phyloP scores from a whole-genome alignment of 495 filamentous ascomycete species.

The Xylaria longipes region DNA sequence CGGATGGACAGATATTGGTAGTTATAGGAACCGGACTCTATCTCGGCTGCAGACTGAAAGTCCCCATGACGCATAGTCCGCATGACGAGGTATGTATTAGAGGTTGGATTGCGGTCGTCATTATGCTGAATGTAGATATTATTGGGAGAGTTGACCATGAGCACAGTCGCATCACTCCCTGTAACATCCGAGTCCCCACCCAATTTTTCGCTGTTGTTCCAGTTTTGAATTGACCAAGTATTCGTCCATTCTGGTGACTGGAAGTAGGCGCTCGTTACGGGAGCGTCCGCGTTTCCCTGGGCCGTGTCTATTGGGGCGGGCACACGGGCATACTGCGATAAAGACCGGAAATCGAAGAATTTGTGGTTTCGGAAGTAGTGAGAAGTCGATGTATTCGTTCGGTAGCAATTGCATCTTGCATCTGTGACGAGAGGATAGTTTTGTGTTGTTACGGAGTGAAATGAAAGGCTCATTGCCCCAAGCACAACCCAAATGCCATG shows the following conservation, averaged over 20 bases:
- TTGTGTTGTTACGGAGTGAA: constrained; percentile 26
- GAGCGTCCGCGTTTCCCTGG: constrained; percentile 38
- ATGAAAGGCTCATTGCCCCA: constrained; percentile 25
- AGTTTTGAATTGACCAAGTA: constrained; percentile 67
- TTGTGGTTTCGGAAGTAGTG: constrained; percentile 69
- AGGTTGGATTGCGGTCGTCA: constrained; percentile 37
- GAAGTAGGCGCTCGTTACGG: constrained; percentile 48
- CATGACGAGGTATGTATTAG: constrained; percentile 65
- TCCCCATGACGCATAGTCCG: constrained; percentile 61
- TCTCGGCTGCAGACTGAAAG: constrained; percentile 70
- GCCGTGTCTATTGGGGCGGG: constrained; percentile 45
- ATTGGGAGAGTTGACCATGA: constrained; percentile 67
- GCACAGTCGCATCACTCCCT: constrained; percentile 51
- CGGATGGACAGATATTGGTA: constrained; percentile 67
- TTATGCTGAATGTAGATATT: constrained; percentile 68
- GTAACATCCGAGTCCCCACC: constrained; percentile 38
- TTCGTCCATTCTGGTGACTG: constrained; percentile 45
- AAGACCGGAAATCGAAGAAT: constrained; percentile 71
- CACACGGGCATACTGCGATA: constrained; percentile 46
- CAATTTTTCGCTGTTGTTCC: constrained; percentile 54
- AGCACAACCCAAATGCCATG: constrained; percentile 19
- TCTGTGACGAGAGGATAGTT: constrained; percentile 51
- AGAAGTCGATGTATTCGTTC: constrained; percentile 50
- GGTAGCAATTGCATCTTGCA: constrained; percentile 55
- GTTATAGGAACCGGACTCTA: constrained; percentile 59